These are phyloP conservation scores for Phytophthora kernoviae DNA, from an alignment of 352 stramenopile species.

Conservation along the genomic window DNA sequence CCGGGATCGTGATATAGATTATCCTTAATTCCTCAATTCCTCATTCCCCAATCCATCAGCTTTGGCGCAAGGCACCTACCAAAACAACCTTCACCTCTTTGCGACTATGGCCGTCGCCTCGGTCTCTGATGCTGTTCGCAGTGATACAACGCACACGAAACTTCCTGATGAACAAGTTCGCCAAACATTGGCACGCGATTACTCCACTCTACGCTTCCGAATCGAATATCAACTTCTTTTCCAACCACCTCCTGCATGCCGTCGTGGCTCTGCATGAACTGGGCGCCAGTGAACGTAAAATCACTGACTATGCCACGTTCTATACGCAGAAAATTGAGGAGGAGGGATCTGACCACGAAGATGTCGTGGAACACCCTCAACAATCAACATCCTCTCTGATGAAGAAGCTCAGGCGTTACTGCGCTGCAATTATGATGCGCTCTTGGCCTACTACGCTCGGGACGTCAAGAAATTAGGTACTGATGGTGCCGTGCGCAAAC, in stretches of 20 bases:
- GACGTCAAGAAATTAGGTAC: slow-evolving; percentile 33
- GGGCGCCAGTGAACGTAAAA: slow-evolving; percentile 35
- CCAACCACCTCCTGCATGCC: slow-evolving; percentile 48
- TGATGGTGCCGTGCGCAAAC: slow-evolving; percentile 36
- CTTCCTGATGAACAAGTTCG: slow-evolving; percentile 30
- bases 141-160: slow-evolving; percentile 8
- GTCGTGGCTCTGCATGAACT: slow-evolving; percentile 45
- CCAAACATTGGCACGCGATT: slow-evolving; percentile 28
- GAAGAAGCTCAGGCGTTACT: slow-evolving; percentile 25
- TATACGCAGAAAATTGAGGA: slow-evolving; percentile 39
- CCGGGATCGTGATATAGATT: too few relatives aligned
- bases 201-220: slow-evolving; percentile 37
- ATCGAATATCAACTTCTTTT: slow-evolving; percentile 50
- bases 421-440: slow-evolving; percentile 30
- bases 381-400: slow-evolving; percentile 14
- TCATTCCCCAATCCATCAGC: slow-evolving; percentile 19
- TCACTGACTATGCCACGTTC: slow-evolving; percentile 30
- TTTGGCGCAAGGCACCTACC: not conserved
- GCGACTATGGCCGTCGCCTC: slow-evolving; percentile 2
- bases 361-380: slow-evolving; percentile 16
- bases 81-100: not conserved
- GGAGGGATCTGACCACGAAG: slow-evolving; percentile 30
- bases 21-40: too few relatives aligned
- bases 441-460: slow-evolving; percentile 34
- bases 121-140: too few relatives aligned